Evolutionary conservation across 2,329 filamentous ascomycete genomes (phyloP).

Genomic region (Tolypocladium ophioglossoides): DNA sequence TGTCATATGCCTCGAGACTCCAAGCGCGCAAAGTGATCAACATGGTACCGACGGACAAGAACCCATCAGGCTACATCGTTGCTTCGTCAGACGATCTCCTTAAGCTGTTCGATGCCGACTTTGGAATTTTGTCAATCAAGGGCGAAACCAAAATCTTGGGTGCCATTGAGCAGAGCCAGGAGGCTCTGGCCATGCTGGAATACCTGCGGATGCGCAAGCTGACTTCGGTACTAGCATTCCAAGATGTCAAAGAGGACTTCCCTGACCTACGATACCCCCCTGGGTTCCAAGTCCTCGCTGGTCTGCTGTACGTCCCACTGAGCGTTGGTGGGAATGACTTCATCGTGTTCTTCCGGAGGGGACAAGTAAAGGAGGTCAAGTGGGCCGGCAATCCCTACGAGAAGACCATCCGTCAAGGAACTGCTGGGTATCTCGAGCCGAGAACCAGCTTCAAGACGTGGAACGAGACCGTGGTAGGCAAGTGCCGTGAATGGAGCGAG

Average conservation of each 20-base stretch:
- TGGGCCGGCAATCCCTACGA: slow-evolving; percentile 86
- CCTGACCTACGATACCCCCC: slow-evolving; percentile 71
- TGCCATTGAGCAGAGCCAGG: slow-evolving; percentile 63
- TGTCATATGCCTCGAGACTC: slow-evolving; percentile 76
- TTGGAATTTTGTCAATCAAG: slow-evolving; percentile 71
- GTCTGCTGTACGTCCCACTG: slow-evolving; percentile 71
- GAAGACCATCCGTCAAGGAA: slow-evolving; percentile 63
- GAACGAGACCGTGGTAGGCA: slow-evolving; percentile 72
- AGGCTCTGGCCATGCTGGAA: slow-evolving; percentile 74
- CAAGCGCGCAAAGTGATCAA: slow-evolving; percentile 85
- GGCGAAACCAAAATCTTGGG: slow-evolving; percentile 87
- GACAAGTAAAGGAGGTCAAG: slow-evolving; percentile 64
- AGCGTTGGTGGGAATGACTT: slow-evolving; percentile 70
- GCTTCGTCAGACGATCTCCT: slow-evolving; percentile 80
- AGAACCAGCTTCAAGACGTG: slow-evolving; percentile 70
- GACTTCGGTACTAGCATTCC: slow-evolving; percentile 66
- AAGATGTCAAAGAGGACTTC: slow-evolving; percentile 67
- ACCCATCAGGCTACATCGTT: slow-evolving; percentile 82
- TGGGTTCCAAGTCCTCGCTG: slow-evolving; percentile 68
- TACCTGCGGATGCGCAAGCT: slow-evolving; percentile 70
- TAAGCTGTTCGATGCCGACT: slow-evolving; percentile 78
- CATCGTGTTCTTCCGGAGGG: slow-evolving; percentile 81
- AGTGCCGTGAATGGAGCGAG: slow-evolving; percentile 79
- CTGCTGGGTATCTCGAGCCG: slow-evolving; percentile 64
- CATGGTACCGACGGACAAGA: slow-evolving; percentile 67